Evolutionary conservation across 768 basidiomycete species (phyloP).

Genomic region (Coprinopsis sp.): DNA sequence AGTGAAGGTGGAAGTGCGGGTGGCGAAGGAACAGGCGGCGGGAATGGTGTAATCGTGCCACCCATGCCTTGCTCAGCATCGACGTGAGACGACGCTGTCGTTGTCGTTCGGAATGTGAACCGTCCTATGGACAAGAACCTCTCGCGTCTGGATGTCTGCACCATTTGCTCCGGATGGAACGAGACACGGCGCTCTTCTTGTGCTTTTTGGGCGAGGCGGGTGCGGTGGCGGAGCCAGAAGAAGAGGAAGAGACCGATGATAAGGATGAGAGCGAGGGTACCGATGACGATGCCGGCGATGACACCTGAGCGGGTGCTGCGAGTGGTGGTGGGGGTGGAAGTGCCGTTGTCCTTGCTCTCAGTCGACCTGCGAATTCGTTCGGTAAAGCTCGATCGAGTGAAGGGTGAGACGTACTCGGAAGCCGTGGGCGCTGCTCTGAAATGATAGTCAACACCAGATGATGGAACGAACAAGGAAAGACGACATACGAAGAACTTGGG

Average conservation of each 20-base stretch:
- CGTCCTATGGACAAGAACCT: background rate
- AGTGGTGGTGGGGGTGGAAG: background rate
- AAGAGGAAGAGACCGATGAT: background rate
- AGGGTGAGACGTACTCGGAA: background rate
- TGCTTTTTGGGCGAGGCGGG: background rate
- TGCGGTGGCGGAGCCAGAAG: background rate
- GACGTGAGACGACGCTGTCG: no score
- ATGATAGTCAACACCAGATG: background rate
- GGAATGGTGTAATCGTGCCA: no score
- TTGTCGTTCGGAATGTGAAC: no score
- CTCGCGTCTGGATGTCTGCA: background rate
- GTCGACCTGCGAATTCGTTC: background rate
- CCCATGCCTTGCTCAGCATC: no score
- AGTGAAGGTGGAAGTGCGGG: background rate
- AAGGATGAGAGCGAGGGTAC: constrained; percentile 1
- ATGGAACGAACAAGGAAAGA: background rate
- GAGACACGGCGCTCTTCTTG: background rate
- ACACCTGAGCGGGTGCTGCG: background rate
- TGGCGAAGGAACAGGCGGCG: no score
- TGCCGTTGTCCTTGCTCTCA: no score
- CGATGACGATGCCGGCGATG: constrained; percentile 3
- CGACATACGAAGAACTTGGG: constrained; percentile 1
- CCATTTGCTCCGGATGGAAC: constrained; percentile 6
- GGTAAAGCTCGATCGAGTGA: background rate
- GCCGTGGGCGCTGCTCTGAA: background rate